Evolutionary conservation across 208 protist genomes (phyloP), one percentile per base, ranked within the genome.

Genomic region (Leishmania martiniquensis): DNA sequence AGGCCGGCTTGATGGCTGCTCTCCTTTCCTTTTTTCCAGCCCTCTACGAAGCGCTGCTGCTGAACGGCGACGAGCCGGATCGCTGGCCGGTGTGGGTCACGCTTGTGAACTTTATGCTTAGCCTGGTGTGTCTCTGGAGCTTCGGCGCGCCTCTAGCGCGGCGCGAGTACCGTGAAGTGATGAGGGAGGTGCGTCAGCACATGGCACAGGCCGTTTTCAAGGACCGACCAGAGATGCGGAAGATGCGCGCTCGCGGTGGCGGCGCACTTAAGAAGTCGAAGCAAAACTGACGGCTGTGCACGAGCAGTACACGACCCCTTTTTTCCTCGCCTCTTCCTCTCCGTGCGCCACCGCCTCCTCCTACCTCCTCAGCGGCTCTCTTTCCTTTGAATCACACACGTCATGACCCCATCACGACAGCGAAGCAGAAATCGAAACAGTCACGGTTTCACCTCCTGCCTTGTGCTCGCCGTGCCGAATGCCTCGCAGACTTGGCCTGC

Each of bases 1-100:
- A 86, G 17, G 65, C 88, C 12, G 87, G 83, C 10, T 51, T 69
- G 39, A 45, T 81, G 17, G 63, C 49, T 13, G 76, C 89, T 2
- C 45, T 91, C 25, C n/a, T 84, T 22, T 45, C 84, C 47, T 90
- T 91, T 66, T 77, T 91, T 39, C 78, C 86, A 25, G 80, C 66
- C 73, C 85, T 93, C 49, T 91, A 91, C 63, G 73, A 89, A 59
- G 85, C 89, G 20, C 67, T 87, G 60, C 55, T 82, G n/a, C 75
- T 93, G 34, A 69, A 77, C 37, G 85, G 81, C 17, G 78, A 83
- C 47, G 89, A 90, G 72, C 82, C 87, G 9, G 81, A 87, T 59
- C 84, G 83, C 42, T 72, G 47, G 62, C 70, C 83, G 68, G 59
- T 88, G 70, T 89, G 84, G 81, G 45, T 79, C 10, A 89, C 87